These are phyloP conservation scores for Cicer chorassanicum DNA, from an alignment of 306 rosid genomes.

Conservation along the genomic window DNA sequence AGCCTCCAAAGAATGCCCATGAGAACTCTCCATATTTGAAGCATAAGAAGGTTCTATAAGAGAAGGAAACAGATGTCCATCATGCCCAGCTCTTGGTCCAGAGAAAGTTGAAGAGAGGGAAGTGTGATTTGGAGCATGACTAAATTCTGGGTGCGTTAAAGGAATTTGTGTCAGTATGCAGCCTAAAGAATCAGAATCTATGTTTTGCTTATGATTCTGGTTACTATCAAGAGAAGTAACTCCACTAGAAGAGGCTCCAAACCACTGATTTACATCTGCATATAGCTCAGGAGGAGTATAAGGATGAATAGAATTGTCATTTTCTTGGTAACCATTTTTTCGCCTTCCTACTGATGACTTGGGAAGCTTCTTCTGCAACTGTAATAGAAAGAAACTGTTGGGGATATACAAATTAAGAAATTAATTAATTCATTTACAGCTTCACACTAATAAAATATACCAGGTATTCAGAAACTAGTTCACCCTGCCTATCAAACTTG, in stretches of 20 bases:
- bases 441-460: conserved; percentile 25
- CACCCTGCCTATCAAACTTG: conserved; percentile 36
- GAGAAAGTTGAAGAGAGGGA: conserved; percentile 51
- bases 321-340: conserved; percentile 45
- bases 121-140: conserved; percentile 45
- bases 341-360: conserved; percentile 50
- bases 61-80: conserved; percentile 50
- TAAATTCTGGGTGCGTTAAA: conserved; percentile 38
- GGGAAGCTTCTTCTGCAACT: conserved; percentile 53
- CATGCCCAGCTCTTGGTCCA: conserved; percentile 50
- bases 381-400: conserved; percentile 37
- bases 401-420: conserved; percentile 26
- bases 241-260: conserved; percentile 53
- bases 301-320: conserved; percentile 48
- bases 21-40: conserved; percentile 64
- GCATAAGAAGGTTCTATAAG: conserved; percentile 63
- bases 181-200: conserved; percentile 51
- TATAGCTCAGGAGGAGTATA: conserved; percentile 42
- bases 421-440: conserved; percentile 9
- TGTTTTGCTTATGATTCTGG: conserved; percentile 48
- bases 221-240: conserved; percentile 48
- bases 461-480: conserved; percentile 27
- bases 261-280: conserved; percentile 46
- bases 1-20: conserved; percentile 53
- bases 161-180: conserved; percentile 49